A percentile compares a stretch with the other conserved stretches of the same genome.
phyloP scores from a whole-genome alignment of 495 filamentous ascomycete genomes.

The Saxispiralis lemnorum region DNA sequence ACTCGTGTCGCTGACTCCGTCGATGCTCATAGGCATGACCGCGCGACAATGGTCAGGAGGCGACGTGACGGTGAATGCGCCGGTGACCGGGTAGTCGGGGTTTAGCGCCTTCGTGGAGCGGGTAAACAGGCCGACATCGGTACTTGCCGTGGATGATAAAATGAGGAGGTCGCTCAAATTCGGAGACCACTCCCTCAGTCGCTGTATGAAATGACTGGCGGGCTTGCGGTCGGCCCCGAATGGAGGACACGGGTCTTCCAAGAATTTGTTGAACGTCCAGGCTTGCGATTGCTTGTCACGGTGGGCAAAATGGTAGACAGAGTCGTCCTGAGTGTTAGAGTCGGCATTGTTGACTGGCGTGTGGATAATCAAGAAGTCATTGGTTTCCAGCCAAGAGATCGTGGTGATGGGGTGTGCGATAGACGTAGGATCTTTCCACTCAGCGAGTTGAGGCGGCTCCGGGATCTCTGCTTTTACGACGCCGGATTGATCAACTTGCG shows the following conservation, averaged over 20 bases:
- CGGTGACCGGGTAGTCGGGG: conserved; percentile 38
- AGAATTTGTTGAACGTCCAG: conserved; percentile 54
- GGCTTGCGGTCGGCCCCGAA: conserved; percentile 46
- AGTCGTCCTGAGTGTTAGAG: conserved; percentile 28
- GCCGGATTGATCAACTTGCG: conserved; percentile 71
- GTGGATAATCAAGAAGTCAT: conserved; percentile 65
- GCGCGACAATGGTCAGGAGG: conserved; percentile 58
- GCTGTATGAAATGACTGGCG: conserved; percentile 56
- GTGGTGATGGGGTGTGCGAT: conserved; percentile 22
- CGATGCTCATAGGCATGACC: conserved; percentile 44
- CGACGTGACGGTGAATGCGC: conserved; percentile 54
- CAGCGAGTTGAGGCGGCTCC: conserved; percentile 43
- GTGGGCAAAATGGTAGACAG: conserved; percentile 58
- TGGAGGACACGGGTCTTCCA: conserved; percentile 52
- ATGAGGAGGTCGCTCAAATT: conserved; percentile 63
- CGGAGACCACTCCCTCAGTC: conserved; percentile 62
- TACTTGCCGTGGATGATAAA: conserved; percentile 58
- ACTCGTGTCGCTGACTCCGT: conserved; percentile 46
- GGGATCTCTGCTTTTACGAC: conserved; percentile 59
- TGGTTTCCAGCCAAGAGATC: conserved; percentile 73
- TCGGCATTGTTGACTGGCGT: conserved; percentile 33
- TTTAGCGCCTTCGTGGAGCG: conserved; percentile 50
- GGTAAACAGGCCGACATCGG: conserved; percentile 61
- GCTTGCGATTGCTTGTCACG: conserved; percentile 33
- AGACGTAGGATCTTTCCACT: background rate